Base-by-base conservation (phyloP, 2,329 filamentous ascomycete species). In the Arthrobotrys conoides region DNA sequence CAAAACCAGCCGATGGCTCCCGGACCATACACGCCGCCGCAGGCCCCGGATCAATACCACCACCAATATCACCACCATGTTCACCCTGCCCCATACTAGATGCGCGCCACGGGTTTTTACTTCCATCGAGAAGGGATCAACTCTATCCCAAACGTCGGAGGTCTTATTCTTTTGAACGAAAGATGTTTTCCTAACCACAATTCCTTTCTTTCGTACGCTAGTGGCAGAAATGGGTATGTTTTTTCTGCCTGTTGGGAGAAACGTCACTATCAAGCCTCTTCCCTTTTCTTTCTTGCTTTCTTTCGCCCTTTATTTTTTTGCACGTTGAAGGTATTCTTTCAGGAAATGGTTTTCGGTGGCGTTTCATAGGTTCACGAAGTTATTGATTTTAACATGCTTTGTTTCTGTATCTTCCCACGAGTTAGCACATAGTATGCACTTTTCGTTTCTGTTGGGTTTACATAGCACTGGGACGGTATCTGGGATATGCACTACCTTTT, bases 291-390 rank as follows among this genome's bases (percentile, higher is more conserved):
- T 38, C n/a, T 68, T 22, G n/a, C n/a, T n/a, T n/a, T n/a, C n/a
- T n/a, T n/a, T n/a, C n/a, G n/a, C n/a, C 16, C 18, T 22, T 33
- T 61, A 16, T 24, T 61, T 9, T n/a, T 27, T 24, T 59, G 36
- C 24, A 20, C n/a, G 1, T 24, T 12, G 33, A 41, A 12, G 53
- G 33, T n/a, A 24, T 61, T 44, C 14, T 16, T 59, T 49, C 33
- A 46, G n/a, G 44, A 10, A 24, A 36, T 22, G 57, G 16, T 33
- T 66, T 72, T 48, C 20, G 46, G 33, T 36, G n/a, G 69, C 69
- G 69, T 72, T 72, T 22, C 55, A 66, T 3, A 27, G 33, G 44
- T 38, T 46, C 38, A 63, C 10, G 36, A 33, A 33, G 14, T 16
- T 10, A 30, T 68, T 66, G 20, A n/a, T 5, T 66, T 51, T 20